phyloP scores from a whole-genome alignment of 2,329 filamentous ascomycete species.

The Phyllosticta capitalensis region DNA sequence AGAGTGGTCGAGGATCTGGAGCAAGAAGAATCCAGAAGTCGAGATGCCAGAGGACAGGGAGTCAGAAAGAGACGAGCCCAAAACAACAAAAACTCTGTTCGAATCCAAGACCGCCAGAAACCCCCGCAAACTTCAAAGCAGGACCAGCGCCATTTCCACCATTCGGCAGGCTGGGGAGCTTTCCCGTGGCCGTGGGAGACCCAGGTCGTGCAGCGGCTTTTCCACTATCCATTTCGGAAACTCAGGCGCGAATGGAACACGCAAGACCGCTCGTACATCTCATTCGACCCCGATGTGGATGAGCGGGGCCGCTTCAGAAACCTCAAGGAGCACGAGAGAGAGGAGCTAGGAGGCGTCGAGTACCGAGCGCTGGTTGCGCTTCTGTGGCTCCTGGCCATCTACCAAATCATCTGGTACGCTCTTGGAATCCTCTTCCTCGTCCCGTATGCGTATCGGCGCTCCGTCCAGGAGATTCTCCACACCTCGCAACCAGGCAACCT shows the following conservation, averaged over 20 bases:
- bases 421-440: conserved; percentile 13
- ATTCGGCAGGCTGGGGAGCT: conserved; percentile 20
- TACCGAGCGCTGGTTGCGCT: conserved; percentile 25
- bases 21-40: conserved; percentile 11
- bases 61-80: neutral
- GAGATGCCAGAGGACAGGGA: neutral
- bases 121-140: neutral
- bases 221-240: conserved; percentile 16
- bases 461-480: conserved; percentile 4
- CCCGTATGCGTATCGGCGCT: conserved; percentile 13
- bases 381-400: conserved; percentile 14
- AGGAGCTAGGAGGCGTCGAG: conserved; percentile 34
- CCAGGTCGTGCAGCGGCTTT: conserved; percentile 17
- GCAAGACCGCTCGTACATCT: conserved; percentile 22
- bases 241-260: conserved; percentile 17
- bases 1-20: conserved; percentile 20
- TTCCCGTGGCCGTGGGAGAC: conserved; percentile 25
- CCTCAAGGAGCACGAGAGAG: conserved; percentile 33
- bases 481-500: conserved; percentile 17
- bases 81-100: neutral
- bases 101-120: neutral
- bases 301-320: conserved; percentile 22
- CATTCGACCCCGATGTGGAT: conserved; percentile 23
- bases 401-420: conserved; percentile 23
- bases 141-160: conserved; percentile 16